These are phyloP conservation scores for Chrysosporium queenslandicum DNA, from an alignment of 2,329 filamentous ascomycete species.

Conservation along the genomic window DNA sequence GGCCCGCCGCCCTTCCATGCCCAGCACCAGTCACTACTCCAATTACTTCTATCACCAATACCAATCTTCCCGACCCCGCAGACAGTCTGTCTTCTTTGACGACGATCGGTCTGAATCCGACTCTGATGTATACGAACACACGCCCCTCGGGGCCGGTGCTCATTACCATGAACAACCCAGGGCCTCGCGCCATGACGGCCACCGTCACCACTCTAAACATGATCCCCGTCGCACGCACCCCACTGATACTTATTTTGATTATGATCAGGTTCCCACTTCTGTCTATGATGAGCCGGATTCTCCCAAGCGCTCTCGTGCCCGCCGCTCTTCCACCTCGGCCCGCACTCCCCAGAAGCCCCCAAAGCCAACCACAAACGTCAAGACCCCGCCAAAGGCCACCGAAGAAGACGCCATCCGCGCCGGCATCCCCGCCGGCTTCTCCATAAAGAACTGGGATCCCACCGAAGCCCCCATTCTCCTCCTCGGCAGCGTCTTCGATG, in stretches of 20 bases:
- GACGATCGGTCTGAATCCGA: constrained; percentile 44
- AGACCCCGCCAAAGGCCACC: constrained; percentile 45
- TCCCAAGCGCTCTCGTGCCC: constrained; percentile 41
- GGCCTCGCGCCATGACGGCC: constrained; percentile 8
- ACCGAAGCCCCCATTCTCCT: constrained; percentile 88
- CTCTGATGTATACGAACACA: constrained; percentile 5
- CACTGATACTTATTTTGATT: constrained; percentile 45
- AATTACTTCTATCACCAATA: constrained; percentile 16
- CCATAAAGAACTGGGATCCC: constrained; percentile 96
- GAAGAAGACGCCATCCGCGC: constrained; percentile 54
- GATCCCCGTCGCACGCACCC: constrained; percentile 28
- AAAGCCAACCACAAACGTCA: constrained; percentile 27
- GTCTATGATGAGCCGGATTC: constrained; percentile 46
- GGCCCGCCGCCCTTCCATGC: constrained; percentile 26
- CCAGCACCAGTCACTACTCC: constrained; percentile 24
- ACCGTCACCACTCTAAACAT: constrained; percentile 1
- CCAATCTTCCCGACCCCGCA: constrained; percentile 37
- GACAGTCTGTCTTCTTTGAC: constrained; percentile 48
- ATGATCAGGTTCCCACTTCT: constrained; percentile 41
- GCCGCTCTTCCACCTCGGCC: constrained; percentile 46
- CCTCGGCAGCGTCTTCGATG: constrained; percentile 89
- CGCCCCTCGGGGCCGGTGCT: constrained; percentile 2
- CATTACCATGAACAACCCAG: constrained; percentile 9
- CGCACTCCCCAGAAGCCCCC: constrained; percentile 35
- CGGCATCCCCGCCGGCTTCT: constrained; percentile 79